Percentiles rank a stretch among this genome's conserved stretches.
These are phyloP conservation scores for Combretum micranthum DNA, from an alignment of 345 rosid species.

Conservation along the genomic window DNA sequence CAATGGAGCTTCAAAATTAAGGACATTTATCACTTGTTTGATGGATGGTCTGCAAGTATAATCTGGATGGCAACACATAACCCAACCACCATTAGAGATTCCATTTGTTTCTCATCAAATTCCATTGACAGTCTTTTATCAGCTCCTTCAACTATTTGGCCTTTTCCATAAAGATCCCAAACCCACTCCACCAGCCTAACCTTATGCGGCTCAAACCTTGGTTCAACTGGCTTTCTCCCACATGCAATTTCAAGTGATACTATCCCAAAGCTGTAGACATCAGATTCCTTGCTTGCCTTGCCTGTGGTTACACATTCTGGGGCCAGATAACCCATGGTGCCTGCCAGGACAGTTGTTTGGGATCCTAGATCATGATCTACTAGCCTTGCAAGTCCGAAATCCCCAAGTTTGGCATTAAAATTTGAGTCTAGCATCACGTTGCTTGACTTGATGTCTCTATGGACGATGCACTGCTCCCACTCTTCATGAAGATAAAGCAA, in stretches of 20 bases:
- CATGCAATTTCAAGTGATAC: conserved; percentile 37
- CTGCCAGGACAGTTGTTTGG: conserved; percentile 37
- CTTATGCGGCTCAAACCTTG: conserved; percentile 16
- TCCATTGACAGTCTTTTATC: conserved; percentile 17
- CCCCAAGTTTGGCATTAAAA: conserved; percentile 42
- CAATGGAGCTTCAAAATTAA: conserved; percentile 35
- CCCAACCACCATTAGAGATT: conserved; percentile 35
- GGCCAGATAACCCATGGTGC: conserved; percentile 35
- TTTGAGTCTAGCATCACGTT: conserved; percentile 45
- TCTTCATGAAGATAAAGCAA: conserved; percentile 52
- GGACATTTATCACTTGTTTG: conserved; percentile 32
- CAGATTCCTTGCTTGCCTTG: conserved; percentile 35
- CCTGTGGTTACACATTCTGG: conserved; percentile 29
- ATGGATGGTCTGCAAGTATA: conserved; percentile 33
- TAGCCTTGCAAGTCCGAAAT: conserved; percentile 36
- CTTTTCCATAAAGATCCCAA: conserved; percentile 36
- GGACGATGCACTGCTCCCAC: conserved; percentile 47
- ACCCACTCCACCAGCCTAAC: conserved; percentile 40
- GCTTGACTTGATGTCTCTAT: conserved; percentile 43
- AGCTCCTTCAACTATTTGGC: conserved; percentile 17
- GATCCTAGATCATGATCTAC: conserved; percentile 27
- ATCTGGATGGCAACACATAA: conserved; percentile 51
- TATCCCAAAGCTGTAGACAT: conserved; percentile 42
- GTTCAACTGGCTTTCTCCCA: conserved; percentile 36
- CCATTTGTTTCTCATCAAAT: conserved; percentile 25